Evolutionary conservation across 768 basidiomycete species (phyloP), one percentile per base, ranked within the genome.

Genomic region (Lanmaoa rubissima): DNA sequence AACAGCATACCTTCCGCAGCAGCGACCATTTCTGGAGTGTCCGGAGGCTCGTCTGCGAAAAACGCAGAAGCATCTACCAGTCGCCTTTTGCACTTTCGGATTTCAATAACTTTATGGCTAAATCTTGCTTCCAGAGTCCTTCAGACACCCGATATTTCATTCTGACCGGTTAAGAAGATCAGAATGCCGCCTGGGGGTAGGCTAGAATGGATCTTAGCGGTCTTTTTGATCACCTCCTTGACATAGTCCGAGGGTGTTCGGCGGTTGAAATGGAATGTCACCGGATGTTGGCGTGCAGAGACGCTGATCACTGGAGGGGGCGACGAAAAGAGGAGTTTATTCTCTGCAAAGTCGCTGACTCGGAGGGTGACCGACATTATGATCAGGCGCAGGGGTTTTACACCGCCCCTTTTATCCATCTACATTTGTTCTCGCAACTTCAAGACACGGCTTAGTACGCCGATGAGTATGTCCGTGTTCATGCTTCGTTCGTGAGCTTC

Each of bases 351-450:
- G 73, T 98, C 97, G 59, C 85, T 84, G 47, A 98, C 87, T 26
- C 94, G 91, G 7, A 98, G 82, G 0, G 97, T 98, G 4, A 97
- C 97, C 14, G 97, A 99, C 97, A 99, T 99, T 73, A 99, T 97
- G 58, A 98, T 83, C 49, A 99, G 78, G 19, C 97, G 87, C 16
- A 99, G 73, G 12, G 95, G 96, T 86, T 90, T 95, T 14, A 78
- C 76, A 13, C 79, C 81, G 11, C 87, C 84, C 65, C 86, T 87
- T 14, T 83, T 82, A 54, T 89, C 83, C 61, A 82, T 83, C 94
- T 94, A 98, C 79, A 92, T 79, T 51, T 89, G 83, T 69, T 98
- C 95, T 48, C 97, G 79, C 47, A 99, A 74, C 68, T 87, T 91
- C 44, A 94, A 81, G 2, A 99, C 92, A 38, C 97, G 85, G 66